phyloP scores from a whole-genome alignment of 352 stramenopile genomes.

The Phytopythium oedochilum region DNA sequence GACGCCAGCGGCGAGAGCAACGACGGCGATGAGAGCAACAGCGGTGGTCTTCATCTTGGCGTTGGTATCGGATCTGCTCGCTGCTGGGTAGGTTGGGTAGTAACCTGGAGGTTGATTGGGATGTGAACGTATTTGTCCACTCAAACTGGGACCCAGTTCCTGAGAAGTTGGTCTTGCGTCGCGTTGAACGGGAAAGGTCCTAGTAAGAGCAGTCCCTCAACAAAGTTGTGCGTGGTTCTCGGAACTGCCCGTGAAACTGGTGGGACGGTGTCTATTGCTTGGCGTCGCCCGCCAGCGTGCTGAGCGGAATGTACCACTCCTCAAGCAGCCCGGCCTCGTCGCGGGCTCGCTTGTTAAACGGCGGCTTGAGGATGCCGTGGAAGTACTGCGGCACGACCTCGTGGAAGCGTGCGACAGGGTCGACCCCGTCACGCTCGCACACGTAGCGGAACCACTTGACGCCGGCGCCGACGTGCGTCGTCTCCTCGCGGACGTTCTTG shows the following conservation, averaged over 20 bases:
- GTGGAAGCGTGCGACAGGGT: slow-evolving; percentile 39
- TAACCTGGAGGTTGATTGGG: background rate
- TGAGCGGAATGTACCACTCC: slow-evolving; percentile 45
- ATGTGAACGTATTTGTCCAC: background rate
- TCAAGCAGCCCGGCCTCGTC: slow-evolving; percentile 35
- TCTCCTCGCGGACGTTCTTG: slow-evolving; percentile 51
- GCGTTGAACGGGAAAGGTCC: background rate
- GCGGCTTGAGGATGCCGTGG: slow-evolving; percentile 42
- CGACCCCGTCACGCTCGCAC: slow-evolving; percentile 22
- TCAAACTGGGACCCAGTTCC: background rate
- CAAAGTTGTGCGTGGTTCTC: background rate
- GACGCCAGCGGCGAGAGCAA: background rate
- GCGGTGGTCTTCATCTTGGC: background rate
- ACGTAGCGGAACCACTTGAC: slow-evolving; percentile 40
- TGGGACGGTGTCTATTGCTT: background rate
- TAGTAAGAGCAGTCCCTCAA: too few relatives aligned
- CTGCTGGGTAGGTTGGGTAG: background rate
- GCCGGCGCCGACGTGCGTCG: slow-evolving; percentile 36
- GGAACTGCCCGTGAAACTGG: too few relatives aligned
- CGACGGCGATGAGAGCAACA: background rate
- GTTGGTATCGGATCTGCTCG: background rate
- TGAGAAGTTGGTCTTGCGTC: background rate
- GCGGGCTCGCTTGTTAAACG: slow-evolving; percentile 51
- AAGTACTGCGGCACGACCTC: slow-evolving; percentile 46
- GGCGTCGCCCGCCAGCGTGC: background rate